These are phyloP conservation scores for Starmerella asiatica DNA, from an alignment of 805 yeast species.

Conservation along the genomic window DNA sequence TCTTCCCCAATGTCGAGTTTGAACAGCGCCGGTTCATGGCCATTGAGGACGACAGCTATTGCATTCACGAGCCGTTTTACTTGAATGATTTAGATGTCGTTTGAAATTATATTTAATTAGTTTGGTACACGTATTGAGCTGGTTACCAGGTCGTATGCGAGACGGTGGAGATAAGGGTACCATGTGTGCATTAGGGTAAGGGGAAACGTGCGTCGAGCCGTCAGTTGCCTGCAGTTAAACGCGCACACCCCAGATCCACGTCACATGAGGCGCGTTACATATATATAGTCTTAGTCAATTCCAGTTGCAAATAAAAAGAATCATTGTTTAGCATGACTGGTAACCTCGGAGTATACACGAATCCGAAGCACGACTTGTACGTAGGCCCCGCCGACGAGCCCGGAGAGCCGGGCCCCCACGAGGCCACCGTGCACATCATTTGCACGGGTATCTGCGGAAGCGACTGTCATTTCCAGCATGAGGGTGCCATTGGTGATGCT, in stretches of 20 bases:
- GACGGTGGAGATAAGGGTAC: too few species aligned
- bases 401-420: slow-evolving; percentile 23
- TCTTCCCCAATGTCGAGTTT: neutral
- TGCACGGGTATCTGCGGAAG: slow-evolving; percentile 68
- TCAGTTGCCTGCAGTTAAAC: too few species aligned
- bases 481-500: slow-evolving; percentile 44
- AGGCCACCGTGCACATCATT: slow-evolving; percentile 43
- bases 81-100: neutral
- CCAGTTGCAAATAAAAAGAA: too few species aligned
- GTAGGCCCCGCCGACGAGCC: slow-evolving; percentile 19
- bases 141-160: neutral
- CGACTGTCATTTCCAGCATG: slow-evolving; percentile 55
- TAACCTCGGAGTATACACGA: slow-evolving; percentile 26
- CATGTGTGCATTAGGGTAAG: too few species aligned
- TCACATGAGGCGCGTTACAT: too few species aligned
- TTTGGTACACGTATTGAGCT: neutral
- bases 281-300: too few species aligned
- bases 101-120: too few species aligned
- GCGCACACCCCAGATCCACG: too few species aligned
- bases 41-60: slow-evolving; percentile 1
- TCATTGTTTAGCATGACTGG: too few species aligned
- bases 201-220: too few species aligned
- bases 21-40: slow-evolving; percentile 7
- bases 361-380: slow-evolving; percentile 25
- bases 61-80: slow-evolving; percentile 8